A percentile compares a stretch with the other conserved stretches of the same genome.
These are phyloP conservation scores for Leishmania guyanensis DNA, from an alignment of 208 protist species.

Conservation along the genomic window DNA sequence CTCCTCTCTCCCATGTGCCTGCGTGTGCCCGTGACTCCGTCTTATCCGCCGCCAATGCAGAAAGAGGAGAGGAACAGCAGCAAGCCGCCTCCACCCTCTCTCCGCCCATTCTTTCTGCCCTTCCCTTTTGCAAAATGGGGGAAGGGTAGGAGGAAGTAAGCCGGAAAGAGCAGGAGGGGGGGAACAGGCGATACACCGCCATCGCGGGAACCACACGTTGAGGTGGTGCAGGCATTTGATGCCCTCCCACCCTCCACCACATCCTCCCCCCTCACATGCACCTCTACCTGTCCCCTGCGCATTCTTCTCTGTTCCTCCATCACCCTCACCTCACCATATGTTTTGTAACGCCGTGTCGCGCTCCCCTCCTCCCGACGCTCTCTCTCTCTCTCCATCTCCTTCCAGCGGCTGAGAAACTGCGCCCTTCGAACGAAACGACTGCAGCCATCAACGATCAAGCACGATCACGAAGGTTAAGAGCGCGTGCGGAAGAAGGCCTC, in stretches of 20 bases:
- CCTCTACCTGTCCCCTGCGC: not conserved
- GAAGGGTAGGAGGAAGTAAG: not conserved
- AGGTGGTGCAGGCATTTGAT: not conserved
- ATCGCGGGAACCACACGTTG: not conserved
- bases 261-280: not conserved
- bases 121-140: not conserved
- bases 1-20: not conserved
- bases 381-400: not conserved
- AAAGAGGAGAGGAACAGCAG: not conserved
- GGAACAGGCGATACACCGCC: not conserved
- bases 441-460: not conserved
- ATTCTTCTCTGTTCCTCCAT: not conserved
- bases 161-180: not conserved
- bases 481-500: not conserved
- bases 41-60: not conserved
- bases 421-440: not conserved
- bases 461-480: not conserved
- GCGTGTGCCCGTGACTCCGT: not conserved
- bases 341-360: not conserved
- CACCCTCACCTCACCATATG: not conserved
- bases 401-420: not conserved
- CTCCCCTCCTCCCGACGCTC: constrained; percentile 2
- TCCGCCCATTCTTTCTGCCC: not conserved
- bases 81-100: not conserved
- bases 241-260: not conserved